Conservation (phyloP, 202 grass and related monocot genomes). For the Digitaria exilis region DNA sequence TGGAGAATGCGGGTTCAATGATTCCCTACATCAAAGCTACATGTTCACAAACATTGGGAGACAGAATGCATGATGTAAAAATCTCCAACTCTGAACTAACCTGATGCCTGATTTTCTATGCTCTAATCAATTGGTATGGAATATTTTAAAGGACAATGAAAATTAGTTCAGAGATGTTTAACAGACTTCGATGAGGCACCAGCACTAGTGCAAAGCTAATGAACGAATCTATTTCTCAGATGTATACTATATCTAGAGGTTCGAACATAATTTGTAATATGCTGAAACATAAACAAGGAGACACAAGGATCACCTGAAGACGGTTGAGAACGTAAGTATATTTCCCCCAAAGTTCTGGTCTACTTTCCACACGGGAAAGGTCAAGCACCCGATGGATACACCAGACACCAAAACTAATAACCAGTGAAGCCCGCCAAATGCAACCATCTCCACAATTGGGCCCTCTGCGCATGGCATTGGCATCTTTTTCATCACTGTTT, state of each 20-base stretch:
- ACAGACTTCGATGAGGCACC: neutral
- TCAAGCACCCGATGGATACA: slow-evolving; percentile 64
- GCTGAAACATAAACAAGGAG: neutral
- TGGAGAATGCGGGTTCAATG: slow-evolving; percentile 68
- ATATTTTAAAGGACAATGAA: neutral
- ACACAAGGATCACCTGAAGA: slow-evolving; percentile 62
- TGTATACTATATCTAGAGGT: neutral
- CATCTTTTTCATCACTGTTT: neutral
- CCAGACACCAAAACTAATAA: slow-evolving; percentile 85
- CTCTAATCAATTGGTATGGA: neutral
- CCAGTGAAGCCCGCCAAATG: slow-evolving; percentile 58
- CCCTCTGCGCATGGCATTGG: neutral
- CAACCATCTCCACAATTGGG: slow-evolving; percentile 62
- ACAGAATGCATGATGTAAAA: neutral
- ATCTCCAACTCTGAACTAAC: neutral
- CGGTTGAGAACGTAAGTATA: slow-evolving; percentile 92
- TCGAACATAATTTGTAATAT: neutral
- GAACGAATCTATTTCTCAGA: neutral
- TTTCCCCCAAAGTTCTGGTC: slow-evolving; percentile 95
- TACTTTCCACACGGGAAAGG: slow-evolving; percentile 67
- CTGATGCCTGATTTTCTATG: neutral
- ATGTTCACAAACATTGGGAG: neutral
- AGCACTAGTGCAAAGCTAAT: neutral
- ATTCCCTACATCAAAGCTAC: slow-evolving; percentile 60
- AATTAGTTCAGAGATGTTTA: neutral